These are phyloP conservation scores for Athelia psychrophila DNA, from an alignment of 1,284 basidiomycete species.

Conservation along the genomic window DNA sequence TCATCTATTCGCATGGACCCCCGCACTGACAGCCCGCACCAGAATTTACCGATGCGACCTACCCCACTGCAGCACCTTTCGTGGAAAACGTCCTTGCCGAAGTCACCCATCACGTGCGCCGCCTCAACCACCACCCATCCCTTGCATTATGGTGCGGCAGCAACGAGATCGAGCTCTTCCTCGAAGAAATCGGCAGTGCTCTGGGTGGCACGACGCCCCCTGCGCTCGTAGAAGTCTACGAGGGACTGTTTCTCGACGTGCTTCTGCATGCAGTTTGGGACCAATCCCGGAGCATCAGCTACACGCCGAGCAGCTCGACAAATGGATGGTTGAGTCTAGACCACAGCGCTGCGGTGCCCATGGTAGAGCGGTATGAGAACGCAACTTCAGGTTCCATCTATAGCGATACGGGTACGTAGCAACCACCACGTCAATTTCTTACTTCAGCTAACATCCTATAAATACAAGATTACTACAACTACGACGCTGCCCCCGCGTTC, in stretches of 20 bases:
- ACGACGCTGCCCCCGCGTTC: constrained; percentile 38
- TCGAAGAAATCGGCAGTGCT: neutral
- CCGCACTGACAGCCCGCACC: neutral
- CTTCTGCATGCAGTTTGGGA: constrained; percentile 33
- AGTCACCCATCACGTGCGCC: constrained; percentile 38
- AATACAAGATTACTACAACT: constrained; percentile 35
- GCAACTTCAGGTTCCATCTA: constrained; percentile 36
- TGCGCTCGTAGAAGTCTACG: constrained; percentile 19
- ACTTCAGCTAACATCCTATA: neutral
- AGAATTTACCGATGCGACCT: constrained; percentile 37
- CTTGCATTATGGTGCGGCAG: constrained; percentile 43
- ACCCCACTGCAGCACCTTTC: constrained; percentile 35
- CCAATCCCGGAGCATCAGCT: constrained; percentile 34
- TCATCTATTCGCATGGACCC: neutral
- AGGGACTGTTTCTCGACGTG: constrained; percentile 34
- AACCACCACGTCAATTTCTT: neutral
- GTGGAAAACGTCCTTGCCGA: constrained; percentile 36
- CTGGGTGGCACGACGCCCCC: neutral
- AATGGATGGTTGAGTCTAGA: constrained; percentile 38
- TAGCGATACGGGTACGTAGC: constrained; percentile 34
- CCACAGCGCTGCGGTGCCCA: constrained; percentile 21
- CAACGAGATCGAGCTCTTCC: constrained; percentile 34
- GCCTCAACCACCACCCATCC: constrained; percentile 39
- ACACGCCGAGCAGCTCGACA: constrained; percentile 44
- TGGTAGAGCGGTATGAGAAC: constrained; percentile 36